A percentile compares a stretch with the other conserved stretches of the same genome.
These are phyloP conservation scores for Pythium volutum DNA, from an alignment of 352 stramenopile genomes.

Conservation along the genomic window DNA sequence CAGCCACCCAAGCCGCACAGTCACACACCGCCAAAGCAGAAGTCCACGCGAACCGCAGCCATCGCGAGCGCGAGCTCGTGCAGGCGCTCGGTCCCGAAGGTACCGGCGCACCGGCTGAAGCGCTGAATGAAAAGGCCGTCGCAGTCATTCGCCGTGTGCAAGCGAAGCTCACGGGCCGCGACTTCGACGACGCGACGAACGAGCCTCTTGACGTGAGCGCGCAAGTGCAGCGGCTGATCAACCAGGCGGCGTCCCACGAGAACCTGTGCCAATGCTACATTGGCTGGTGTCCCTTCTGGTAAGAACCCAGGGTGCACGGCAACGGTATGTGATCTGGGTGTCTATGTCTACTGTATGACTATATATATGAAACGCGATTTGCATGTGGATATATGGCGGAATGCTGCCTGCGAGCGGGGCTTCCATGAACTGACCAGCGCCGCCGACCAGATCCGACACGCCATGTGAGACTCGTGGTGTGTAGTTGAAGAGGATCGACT, in stretches of 20 bases:
- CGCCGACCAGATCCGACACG: no score
- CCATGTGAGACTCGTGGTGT: no score
- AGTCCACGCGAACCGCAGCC: slow-evolving; percentile 69
- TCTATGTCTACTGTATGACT: neutral
- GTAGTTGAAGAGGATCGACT: no score
- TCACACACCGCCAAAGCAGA: slow-evolving; percentile 49
- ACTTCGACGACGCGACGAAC: slow-evolving; percentile 88
- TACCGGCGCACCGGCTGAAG: slow-evolving; percentile 72
- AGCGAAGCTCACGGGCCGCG: slow-evolving; percentile 97
- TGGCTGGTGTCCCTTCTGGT: slow-evolving; percentile 96
- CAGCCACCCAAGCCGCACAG: slow-evolving; percentile 35
- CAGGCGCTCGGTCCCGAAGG: slow-evolving; percentile 79
- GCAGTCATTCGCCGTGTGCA: slow-evolving; percentile 98
- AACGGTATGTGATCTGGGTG: no score
- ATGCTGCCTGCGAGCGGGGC: no score
- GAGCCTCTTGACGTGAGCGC: slow-evolving; percentile 75
- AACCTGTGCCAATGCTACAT: slow-evolving; percentile 99
- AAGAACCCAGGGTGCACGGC: neutral
- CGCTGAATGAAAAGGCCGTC: slow-evolving; percentile 95
- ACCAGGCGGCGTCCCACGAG: slow-evolving; percentile 97
- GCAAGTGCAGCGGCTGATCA: slow-evolving; percentile 96
- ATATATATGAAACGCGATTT: no score
- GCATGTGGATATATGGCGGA: no score
- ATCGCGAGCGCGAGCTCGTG: slow-evolving; percentile 80
- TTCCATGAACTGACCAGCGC: no score